Evolutionary conservation across 345 rosid genomes (phyloP), one percentile per base, ranked within the genome.

Genomic region (Salix suchowensis): DNA sequence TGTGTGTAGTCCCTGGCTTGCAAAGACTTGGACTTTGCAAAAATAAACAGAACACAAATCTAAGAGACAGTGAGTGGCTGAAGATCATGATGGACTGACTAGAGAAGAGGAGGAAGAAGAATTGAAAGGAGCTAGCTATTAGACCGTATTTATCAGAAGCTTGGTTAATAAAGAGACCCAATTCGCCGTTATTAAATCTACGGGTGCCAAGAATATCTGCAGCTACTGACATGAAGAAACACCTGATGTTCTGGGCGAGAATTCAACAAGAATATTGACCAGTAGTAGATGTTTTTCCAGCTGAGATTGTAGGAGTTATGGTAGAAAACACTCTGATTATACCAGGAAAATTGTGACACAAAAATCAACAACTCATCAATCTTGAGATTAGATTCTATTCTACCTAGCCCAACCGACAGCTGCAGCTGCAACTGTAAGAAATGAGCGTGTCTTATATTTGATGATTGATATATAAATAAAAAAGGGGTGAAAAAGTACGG

Each of bases 121-220:
- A 26, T 66, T 50, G 42, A 78, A 23, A 24, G 67, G 67, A 5
- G 32, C 76, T 11, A 5, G 32, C 76, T 11, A 78, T 65, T 34
- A 85, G 92, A 71, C 92, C 94, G 5, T 88, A 91, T 50, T 76
- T 91, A 23, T 91, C 94, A n/a, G 94, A 91, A 37, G 88, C 91
- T 11, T 91, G 94, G 94, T 71, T 88, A 55, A 86, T 91, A 55
- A 85, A 60, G 79, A 86, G 87, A 79, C 86, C 92, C 2, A 79
- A 85, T 71, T 91, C 90, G 13, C 88, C 92, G 4, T 76, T 89
- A 48, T 46, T 88, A 68, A 88, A 28, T 28, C 30, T 28, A 28
- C 30, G 30, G 30, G 30, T 28, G 30, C 30, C 30, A 28, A 28
- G 2, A 28, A 28, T 72, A 0, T 74, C 67, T 67, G 83, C 79